Base-by-base conservation (phyloP, 768 basidiomycete species). In the Royoungia palumana region DNA sequence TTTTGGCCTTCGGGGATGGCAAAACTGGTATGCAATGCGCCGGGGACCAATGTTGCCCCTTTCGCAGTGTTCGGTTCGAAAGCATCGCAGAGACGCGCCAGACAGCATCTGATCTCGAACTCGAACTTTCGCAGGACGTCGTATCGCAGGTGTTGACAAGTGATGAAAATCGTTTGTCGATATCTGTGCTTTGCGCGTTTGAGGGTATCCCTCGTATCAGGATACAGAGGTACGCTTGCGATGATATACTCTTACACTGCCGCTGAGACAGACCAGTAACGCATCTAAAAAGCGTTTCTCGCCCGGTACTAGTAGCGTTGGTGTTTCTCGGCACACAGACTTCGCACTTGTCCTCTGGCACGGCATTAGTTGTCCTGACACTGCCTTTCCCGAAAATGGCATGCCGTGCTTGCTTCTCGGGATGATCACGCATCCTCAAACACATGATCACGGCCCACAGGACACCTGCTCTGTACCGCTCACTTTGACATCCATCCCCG, bases 381-480 rank as follows among this genome's bases (percentile, higher is more conserved):
- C 30, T 32, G 12, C 19, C 25, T 17, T n/a, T 14, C 19, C 51
- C 13, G 46, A 39, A 49, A 19, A 36, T 2, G 1, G 22, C 21
- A 19, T 30, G 4, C 40, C 21, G n/a, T 56, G 37, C 35, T 36
- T 64, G 44, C 51, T 64, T 20, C 25, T 66, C 19, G 56, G 64
- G 36, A 57, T 51, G 40, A 53, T 51, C 39, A 44, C 30, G 6
- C 38, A 47, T 12, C 34, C 43, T 17, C 25, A 17, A 32, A 45
- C 16, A 7, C 35, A 28, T 30, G 10, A 28, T 14, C 32, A 32
- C 6, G 30, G 25, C 9, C 2, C 27, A 7, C 22, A 36, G 20
- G 44, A 46, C 17, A 20, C 44, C 35, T 37, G 28, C n/a, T 41
- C 25, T 4, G 24, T 10, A 41, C 6, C 12, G 2, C 17, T 22